Conservation (phyloP, 192 early-diverging fungal species). For the Coemansia sp. region DNA sequence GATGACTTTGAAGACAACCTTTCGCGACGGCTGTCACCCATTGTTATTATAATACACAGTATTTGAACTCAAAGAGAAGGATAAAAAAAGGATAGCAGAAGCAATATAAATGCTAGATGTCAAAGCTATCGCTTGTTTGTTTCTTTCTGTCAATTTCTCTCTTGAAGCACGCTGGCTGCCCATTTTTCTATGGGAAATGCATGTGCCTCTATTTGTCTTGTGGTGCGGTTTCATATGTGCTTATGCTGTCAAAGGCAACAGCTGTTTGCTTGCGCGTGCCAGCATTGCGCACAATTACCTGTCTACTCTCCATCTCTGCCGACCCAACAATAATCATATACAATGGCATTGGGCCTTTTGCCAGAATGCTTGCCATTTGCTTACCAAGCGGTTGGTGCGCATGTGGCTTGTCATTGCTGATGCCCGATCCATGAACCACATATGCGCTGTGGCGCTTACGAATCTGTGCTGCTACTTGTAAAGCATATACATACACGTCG, state of each 20-base stretch:
- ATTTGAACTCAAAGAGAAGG: no score
- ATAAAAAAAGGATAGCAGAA: no score
- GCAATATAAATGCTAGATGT: no score
- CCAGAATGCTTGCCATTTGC: slow-evolving; percentile 28
- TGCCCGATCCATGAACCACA: slow-evolving; percentile 13
- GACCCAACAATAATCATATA: slow-evolving; percentile 29
- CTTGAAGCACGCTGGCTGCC: no score
- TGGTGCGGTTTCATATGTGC: background rate
- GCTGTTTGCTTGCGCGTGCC: slow-evolving; percentile 7
- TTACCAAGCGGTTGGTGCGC: slow-evolving; percentile 27
- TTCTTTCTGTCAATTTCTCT: no score
- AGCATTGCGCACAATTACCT: slow-evolving; percentile 15
- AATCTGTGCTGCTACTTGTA: slow-evolving; percentile 21
- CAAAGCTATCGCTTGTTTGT: no score
- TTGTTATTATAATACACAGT: no score
- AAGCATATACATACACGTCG: slow-evolving; percentile 27
- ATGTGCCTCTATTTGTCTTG: background rate
- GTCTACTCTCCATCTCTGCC: slow-evolving; percentile 13
- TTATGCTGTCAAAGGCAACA: slow-evolving; percentile 4
- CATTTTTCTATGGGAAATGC: no score
- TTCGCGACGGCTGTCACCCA: no score
- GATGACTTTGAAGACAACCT: no score
- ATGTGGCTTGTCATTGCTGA: background rate
- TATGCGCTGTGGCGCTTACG: slow-evolving; percentile 10
- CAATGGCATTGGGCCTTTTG: slow-evolving; percentile 3